Evolutionary conservation across 305 asterid genomes (phyloP).

Genomic region (Solanum chacoense): DNA sequence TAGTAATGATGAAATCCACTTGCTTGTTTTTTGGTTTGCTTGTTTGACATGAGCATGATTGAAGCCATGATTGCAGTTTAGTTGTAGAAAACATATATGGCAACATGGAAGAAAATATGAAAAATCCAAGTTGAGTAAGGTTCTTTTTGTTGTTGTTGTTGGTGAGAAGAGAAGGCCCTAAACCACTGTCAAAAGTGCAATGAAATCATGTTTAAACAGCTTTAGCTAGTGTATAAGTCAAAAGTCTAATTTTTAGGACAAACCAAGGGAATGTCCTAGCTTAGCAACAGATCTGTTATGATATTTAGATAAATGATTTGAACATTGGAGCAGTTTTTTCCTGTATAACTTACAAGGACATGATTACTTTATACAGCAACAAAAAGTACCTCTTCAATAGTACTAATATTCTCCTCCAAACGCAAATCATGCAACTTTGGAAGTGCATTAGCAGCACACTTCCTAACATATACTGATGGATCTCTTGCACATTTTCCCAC

Average conservation of each 20-base stretch:
- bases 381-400: slow-evolving; percentile 70
- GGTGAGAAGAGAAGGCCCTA: background rate
- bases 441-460: slow-evolving; percentile 94
- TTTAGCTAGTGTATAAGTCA: background rate
- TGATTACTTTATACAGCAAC: background rate
- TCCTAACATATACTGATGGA: slow-evolving; percentile 91
- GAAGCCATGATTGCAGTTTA: background rate
- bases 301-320: background rate
- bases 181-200: background rate
- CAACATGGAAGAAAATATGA: background rate
- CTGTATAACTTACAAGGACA: background rate
- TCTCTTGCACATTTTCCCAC: slow-evolving; percentile 88
- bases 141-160: background rate
- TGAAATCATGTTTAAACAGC: background rate
- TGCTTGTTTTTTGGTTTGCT: background rate
- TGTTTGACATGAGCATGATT: background rate
- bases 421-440: slow-evolving; percentile 88
- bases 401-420: slow-evolving; percentile 60
- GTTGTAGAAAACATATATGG: background rate
- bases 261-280: background rate
- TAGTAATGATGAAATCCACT: background rate
- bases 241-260: background rate
- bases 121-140: background rate
- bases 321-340: background rate
- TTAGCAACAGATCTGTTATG: slow-evolving; percentile 1